Base-by-base conservation (phyloP, 2,329 filamentous ascomycete species). In the Scedosporium boydii region DNA sequence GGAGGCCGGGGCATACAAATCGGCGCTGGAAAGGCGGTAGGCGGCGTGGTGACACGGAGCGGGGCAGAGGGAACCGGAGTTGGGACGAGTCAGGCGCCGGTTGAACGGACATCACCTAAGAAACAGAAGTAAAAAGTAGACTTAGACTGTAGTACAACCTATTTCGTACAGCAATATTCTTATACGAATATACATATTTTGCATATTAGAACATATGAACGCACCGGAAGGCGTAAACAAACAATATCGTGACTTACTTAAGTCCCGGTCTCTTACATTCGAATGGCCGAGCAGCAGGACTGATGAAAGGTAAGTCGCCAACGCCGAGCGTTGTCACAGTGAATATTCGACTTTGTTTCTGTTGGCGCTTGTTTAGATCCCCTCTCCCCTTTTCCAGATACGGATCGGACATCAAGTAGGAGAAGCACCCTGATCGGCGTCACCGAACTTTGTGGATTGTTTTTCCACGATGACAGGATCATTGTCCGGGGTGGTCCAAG, bases 1-100 rank as follows among this genome's bases (percentile, higher is more conserved):
- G 69, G 70, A 6, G 72, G 73, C 3, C 71, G 73, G 42, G 76
- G 76, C 2, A 80, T 79, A 62, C 74, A 69, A 38, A 70, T 79
- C 41, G 76, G 74, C 6, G 69, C 72, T 5, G 71, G 75, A 27
- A 76, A 70, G 63, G 72, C 72, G 1, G 69, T 69, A 9, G 70
- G 69, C 1, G 71, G 74, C 4, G 69, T 77, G 0, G 71, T 77
- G 51, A 77, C 75, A 55, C 68, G 64, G 65, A 69, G 63, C 62
- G 66, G 55, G 44, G 68, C 62, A 46, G 64, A 66, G 44, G 29
- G 21, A 6, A 29, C 51, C 23, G 51, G 51, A 23, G 51, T 55
- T 16, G 21, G 21, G 9, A 27, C 23, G 23, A 55, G 51, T 55
- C 51, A 27, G 51, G 23, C 21, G 51, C 12, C 51, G 51, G 21